Base-by-base conservation (phyloP, 768 basidiomycete genomes). In the Auricularia cornea region DNA sequence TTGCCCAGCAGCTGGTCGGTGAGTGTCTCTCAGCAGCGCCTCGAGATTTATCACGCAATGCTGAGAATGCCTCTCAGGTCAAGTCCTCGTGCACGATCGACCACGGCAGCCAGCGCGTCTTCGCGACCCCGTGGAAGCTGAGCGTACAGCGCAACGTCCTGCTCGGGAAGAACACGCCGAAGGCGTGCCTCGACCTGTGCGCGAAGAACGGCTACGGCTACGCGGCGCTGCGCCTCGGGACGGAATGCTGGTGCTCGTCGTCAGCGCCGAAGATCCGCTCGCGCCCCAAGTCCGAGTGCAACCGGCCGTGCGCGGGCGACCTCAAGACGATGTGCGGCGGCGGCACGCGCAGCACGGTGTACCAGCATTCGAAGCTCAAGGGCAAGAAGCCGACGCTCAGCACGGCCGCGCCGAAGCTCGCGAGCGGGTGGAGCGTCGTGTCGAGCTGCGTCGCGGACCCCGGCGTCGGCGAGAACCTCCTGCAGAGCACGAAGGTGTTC, bases 361-460 rank as follows among this genome's bases (percentile, higher is more conserved):
- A 57, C 54, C 12, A 4, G 26, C 16, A 57, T 26, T 57, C 30
- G 28, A 11, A 11, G 10, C 26, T 57, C 30, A 26, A 20, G 28
- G 54, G 54, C 26, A 28, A 26, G 16, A 28, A 31, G 28, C 28
- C 54, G 26, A 14, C 54, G 28, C 26, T 14, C 28, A 16, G 26
- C 54, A 31, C 8, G 26, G 11, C 44, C 6, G 20, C 6, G 54
- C 54, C 54, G 26, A 28, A 31, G 26, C 54, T 57, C 28, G 54
- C 26, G 54, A 57, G 30, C 54, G 54, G 54, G 28, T 57, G 54
- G 54, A 57, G 54, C 54, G 54, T 57, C 54, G 54, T 31, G 26
- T 57, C 30, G 8, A 28, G 16, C 18, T 57, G 54, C 28, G 30
- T 57, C 26, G 28, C 14, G 11, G 54, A 57, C 28, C 54, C 54